Base-by-base conservation (phyloP, 345 rosid species). In the Salix dunnii region DNA sequence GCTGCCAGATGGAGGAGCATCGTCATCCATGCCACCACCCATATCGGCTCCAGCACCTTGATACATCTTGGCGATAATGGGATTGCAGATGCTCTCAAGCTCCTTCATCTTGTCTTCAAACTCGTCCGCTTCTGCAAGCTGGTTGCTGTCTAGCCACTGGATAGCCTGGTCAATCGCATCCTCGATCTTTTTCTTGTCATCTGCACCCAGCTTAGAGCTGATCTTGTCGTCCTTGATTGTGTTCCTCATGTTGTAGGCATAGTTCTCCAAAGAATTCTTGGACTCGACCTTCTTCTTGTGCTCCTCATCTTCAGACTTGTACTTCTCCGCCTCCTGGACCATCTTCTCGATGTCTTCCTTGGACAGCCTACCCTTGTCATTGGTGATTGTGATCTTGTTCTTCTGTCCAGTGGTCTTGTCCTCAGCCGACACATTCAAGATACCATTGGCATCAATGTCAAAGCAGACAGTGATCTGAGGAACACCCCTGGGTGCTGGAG, bases 391-490 rank as follows among this genome's bases (percentile, higher is more conserved):
- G 25, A 77, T 70, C 72, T 80, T 83, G 49, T 77, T 75, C 72
- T 68, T 79, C 70, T 71, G 76, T 10, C 63, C 77, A 0, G 82
- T 68, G 42, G 76, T 69, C 61, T 70, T 83, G 60, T 77, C 77
- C 71, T 80, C 81, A 0, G 83, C 86, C 1, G 81, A 77, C 10
- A 83, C 86, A 1, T 71, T 80, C 42, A 83, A 53, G 63, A 77
- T 83, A 25, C 83, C 81, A 0, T 80, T 67, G 0, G 81, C 86
- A 40, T 83, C 86, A 0, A 80, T 74, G 21, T 80, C 83, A 5
- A 83, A 83, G 79, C 83, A 71, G n/a, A 77, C 77, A 1, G 78
- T 80, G 55, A 83, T 83, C 27, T 80, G 76, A 17, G 83, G 81
- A n/a, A 77, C 79, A 9, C 83, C 86, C 33, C 80, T 67, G 1